These are phyloP conservation scores for Diaporthe vexans DNA, from an alignment of 2,329 filamentous ascomycete genomes.

Conservation along the genomic window DNA sequence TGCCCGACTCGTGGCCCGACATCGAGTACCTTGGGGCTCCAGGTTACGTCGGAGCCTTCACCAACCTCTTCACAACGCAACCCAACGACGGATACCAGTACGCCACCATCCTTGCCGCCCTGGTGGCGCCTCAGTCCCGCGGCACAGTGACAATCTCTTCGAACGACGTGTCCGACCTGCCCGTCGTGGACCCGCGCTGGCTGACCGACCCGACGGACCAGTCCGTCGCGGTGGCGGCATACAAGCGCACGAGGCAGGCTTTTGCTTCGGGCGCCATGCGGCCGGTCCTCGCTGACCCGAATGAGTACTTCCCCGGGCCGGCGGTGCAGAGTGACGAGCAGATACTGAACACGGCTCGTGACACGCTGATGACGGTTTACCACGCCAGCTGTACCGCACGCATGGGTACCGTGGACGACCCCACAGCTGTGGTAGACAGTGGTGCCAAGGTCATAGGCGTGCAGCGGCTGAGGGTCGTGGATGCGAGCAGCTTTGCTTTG, in stretches of 20 bases:
- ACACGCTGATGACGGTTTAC: constrained; percentile 48
- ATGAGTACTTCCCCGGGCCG: constrained; percentile 53
- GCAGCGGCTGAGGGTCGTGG: constrained; percentile 11
- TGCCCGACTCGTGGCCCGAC: constrained; percentile 30
- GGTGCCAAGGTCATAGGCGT: constrained; percentile 8
- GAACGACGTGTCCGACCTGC: constrained; percentile 39
- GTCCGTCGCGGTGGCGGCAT: constrained; percentile 43
- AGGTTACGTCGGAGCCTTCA: constrained; percentile 12
- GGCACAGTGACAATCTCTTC: constrained; percentile 9
- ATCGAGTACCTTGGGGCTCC: constrained; percentile 18
- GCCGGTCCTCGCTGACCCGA: constrained; percentile 45
- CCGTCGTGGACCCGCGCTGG: constrained; percentile 56
- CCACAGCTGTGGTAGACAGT: constrained; percentile 14
- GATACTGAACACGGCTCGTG: constrained; percentile 48
- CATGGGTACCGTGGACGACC: constrained; percentile 49
- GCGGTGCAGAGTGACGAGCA: constrained; percentile 52
- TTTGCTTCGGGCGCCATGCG: background rate
- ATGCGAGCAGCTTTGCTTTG: constrained; percentile 20
- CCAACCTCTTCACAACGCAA: constrained; percentile 11
- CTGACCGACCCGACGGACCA: constrained; percentile 43
- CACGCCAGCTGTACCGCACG: constrained; percentile 53
- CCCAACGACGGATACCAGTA: background rate
- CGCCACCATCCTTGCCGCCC: background rate
- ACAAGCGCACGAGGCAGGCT: constrained; percentile 39
- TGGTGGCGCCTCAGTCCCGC: constrained; percentile 20